A percentile compares a stretch with the other conserved stretches of the same genome.
These are phyloP conservation scores for Ogataea henricii DNA, from an alignment of 805 yeast genomes.

Conservation along the genomic window DNA sequence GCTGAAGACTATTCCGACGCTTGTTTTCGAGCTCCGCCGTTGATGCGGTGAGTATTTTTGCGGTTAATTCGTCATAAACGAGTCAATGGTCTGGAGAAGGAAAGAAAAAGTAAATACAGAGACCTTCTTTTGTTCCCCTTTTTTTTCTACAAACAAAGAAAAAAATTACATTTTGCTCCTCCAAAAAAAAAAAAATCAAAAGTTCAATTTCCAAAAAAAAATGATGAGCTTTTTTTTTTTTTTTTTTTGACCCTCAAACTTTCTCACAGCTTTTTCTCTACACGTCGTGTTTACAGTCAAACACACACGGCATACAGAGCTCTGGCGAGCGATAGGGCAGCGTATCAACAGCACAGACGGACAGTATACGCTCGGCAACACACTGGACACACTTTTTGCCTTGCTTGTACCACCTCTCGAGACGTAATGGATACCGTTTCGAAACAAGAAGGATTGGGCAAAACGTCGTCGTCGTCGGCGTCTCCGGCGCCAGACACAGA, in stretches of 20 bases:
- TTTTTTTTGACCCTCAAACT: background rate
- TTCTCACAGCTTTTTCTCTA: background rate
- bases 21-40: background rate
- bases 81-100: background rate
- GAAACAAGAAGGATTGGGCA: background rate
- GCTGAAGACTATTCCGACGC: no score
- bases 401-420: background rate
- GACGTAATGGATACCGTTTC: background rate
- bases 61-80: background rate
- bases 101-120: no score
- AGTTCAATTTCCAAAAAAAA: no score
- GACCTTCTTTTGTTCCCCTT: constrained; percentile 3
- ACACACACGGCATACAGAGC: background rate
- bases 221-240: background rate
- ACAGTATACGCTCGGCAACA: background rate
- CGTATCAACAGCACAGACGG: background rate
- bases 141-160: background rate
- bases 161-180: background rate
- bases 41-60: background rate
- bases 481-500: constrained; percentile 23
- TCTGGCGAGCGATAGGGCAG: background rate
- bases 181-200: background rate
- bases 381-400: background rate
- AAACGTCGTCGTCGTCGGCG: constrained; percentile 18
- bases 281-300: background rate